Conservation (phyloP, 2,329 filamentous ascomycete species). For the Alternaria triticimaculans region DNA sequence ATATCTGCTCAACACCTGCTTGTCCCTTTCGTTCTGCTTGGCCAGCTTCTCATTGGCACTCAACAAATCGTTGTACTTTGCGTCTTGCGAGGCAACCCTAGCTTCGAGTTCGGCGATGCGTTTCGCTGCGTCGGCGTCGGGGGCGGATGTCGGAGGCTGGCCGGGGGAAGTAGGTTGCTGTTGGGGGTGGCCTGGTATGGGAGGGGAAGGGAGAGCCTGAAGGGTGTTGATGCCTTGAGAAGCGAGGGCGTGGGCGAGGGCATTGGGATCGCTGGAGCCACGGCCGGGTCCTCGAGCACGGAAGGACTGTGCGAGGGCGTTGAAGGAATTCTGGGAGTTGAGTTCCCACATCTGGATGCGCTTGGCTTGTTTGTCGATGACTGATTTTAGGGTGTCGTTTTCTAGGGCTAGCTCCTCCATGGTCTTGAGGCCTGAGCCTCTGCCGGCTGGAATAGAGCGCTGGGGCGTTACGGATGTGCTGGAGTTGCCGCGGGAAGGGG, state of each 20-base stretch:
- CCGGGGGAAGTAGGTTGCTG: background rate
- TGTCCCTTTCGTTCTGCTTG: slow-evolving; percentile 67
- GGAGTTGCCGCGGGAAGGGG: slow-evolving; percentile 38
- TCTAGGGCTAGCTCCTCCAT: slow-evolving; percentile 89
- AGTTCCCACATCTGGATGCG: slow-evolving; percentile 93
- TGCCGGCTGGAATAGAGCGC: slow-evolving; percentile 41
- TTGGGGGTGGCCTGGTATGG: slow-evolving; percentile 8
- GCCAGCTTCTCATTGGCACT: slow-evolving; percentile 68
- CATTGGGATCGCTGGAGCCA: slow-evolving; percentile 31
- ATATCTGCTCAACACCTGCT: slow-evolving; percentile 62
- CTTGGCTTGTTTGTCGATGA: slow-evolving; percentile 84
- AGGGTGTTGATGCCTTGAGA: slow-evolving; percentile 28
- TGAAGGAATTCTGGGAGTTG: slow-evolving; percentile 84
- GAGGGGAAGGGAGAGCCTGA: slow-evolving; percentile 28
- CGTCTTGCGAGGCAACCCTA: slow-evolving; percentile 30
- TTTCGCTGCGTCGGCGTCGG: slow-evolving; percentile 21
- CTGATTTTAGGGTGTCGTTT: slow-evolving; percentile 83
- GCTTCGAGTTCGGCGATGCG: slow-evolving; percentile 38
- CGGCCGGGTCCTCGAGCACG: slow-evolving; percentile 43
- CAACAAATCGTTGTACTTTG: slow-evolving; percentile 57
- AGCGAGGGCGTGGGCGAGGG: slow-evolving; percentile 35
- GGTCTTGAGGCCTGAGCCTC: slow-evolving; percentile 63
- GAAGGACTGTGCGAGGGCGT: slow-evolving; percentile 83
- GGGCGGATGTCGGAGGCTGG: background rate
- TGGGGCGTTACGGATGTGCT: slow-evolving; percentile 29